Evolutionary conservation across 805 yeast genomes (phyloP).

Genomic region (Starmerella floricola): DNA sequence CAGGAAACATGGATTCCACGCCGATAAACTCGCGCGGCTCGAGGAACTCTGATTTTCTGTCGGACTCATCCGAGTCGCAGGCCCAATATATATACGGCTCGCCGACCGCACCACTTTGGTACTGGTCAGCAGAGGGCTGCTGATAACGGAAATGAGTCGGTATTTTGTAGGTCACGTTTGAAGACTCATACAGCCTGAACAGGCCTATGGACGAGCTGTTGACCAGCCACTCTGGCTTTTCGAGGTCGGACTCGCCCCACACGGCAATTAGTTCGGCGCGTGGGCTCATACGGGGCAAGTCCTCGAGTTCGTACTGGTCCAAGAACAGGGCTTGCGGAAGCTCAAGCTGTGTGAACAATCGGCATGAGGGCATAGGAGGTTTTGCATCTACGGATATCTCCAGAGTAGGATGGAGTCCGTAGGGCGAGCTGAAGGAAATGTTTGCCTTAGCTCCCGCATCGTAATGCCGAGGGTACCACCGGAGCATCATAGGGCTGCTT

Average conservation of each 20-base stretch:
- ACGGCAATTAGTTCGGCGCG: constrained; percentile 30
- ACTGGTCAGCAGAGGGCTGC: constrained; percentile 28
- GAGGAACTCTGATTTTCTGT: constrained; percentile 4
- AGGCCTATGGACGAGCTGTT: constrained; percentile 32
- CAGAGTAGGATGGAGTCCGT: constrained; percentile 24
- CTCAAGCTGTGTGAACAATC: constrained; percentile 34
- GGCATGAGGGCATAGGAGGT: constrained; percentile 30
- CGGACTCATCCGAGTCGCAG: constrained; percentile 32
- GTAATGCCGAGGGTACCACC: constrained; percentile 17
- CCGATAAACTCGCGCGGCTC: constrained; percentile 28
- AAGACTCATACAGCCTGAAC: constrained; percentile 25
- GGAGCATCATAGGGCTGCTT: constrained; percentile 19
- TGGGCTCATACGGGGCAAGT: constrained; percentile 23
- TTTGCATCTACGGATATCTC: constrained; percentile 2
- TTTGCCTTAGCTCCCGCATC: not conserved
- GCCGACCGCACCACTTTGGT: constrained; percentile 24
- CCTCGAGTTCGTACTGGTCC: constrained; percentile 43
- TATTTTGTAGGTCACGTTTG: constrained; percentile 27
- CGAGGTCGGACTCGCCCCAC: constrained; percentile 49
- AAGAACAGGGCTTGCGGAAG: constrained; percentile 39
- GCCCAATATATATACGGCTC: constrained; percentile 41
- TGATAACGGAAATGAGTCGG: constrained; percentile 44
- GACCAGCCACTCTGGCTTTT: constrained; percentile 41
- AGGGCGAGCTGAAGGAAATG: constrained; percentile 13
- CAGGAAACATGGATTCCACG: constrained; percentile 37